Evolutionary conservation across 306 rosid genomes (phyloP), one percentile per base, ranked within the genome.

Genomic region (Canavalia gladiata): DNA sequence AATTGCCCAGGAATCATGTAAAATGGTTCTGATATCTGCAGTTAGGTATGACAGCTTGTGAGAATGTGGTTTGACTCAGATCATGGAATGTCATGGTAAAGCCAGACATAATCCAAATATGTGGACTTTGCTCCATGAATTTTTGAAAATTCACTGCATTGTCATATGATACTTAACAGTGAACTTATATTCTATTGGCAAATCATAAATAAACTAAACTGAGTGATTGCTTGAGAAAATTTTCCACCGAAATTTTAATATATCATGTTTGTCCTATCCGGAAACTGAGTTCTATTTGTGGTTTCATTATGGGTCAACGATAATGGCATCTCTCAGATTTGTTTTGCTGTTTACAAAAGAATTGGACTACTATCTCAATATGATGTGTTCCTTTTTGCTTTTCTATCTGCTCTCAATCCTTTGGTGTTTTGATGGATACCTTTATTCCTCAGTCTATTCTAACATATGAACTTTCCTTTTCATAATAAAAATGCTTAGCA

Each of bases 1-100:
- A 10, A 29, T 45, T 59, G 45, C 62, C 3, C 1, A 6, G 30
- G 33, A 43, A 68, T 68, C 30, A 30, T 55, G 76, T 28, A 13
- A 60, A 35, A 56, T 49, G 72, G n/a, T 45, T 47, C 83, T 33
- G 54, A 70, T 12, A 46, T 56, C 41, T 50, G 42, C 64, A 18
- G n/a, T 51, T 51, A 30, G 8, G 9, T 37, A 11, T 66, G 54
- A 51, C 6, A 12, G 10, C 34, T 8, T 34, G 71, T 33, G 57
- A 34, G 59, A 43, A 28, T 4, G 3, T 39, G 65, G 18, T 72
- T 80, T 80, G 56, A 72, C 29, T 72, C 28, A 41, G 35, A 50
- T 80, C 45, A 31, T 59, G 52, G 52, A 77, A 12, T 79, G 7
- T 54, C 3, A n/a, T 9, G 25, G 43, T 59, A 71, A 47, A 49